Evolutionary conservation across 2,329 filamentous ascomycete species (phyloP).

Genomic region (Pseudogymnoascus pannorum): DNA sequence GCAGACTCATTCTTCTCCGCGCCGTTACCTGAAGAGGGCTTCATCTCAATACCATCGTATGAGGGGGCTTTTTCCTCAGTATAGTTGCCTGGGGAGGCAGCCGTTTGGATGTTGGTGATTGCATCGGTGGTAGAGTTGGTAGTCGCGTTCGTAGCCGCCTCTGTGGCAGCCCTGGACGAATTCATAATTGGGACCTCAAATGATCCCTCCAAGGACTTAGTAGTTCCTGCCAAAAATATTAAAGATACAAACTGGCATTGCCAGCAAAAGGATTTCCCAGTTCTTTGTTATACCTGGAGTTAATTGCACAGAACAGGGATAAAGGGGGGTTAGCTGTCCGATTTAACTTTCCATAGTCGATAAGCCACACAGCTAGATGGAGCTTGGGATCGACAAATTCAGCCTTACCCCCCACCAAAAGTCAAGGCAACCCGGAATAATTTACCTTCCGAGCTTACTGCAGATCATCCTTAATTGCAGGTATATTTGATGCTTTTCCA

Average conservation of each 20-base stretch:
- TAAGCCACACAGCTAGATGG: not conserved
- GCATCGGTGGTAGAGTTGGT: not conserved
- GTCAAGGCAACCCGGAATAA: not conserved
- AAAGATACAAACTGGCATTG: not conserved
- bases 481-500: not conserved
- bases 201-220: not conserved
- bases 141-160: not conserved
- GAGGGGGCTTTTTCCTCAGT: not conserved
- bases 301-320: not conserved
- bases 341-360: not conserved
- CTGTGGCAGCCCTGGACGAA: not conserved
- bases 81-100: not conserved
- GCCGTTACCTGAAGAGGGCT: too few species aligned
- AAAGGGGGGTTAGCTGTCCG: not conserved
- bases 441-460: not conserved
- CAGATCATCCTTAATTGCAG: not conserved
- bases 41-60: not conserved
- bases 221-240: not conserved
- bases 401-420: not conserved
- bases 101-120: not conserved
- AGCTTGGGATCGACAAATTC: not conserved
- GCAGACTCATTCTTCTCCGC: too few species aligned
- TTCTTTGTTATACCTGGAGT: not conserved
- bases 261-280: not conserved
- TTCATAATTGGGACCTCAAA: not conserved